Evolutionary conservation across 148 eudicot species (phyloP), one percentile per base, ranked within the genome.

Genomic region (Rhododendron williamsianum): DNA sequence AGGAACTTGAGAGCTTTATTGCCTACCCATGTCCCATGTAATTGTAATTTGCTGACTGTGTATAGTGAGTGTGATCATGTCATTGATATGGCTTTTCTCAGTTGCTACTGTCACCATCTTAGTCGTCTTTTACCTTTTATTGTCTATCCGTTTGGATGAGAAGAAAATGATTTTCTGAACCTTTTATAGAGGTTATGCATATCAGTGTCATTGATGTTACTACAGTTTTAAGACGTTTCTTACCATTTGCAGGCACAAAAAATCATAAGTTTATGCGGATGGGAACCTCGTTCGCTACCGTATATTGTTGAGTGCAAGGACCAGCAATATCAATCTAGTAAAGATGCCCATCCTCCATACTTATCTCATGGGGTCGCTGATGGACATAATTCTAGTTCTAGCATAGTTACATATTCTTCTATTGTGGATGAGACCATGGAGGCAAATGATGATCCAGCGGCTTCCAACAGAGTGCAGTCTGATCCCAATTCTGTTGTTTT

Each of bases 261-360:
- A 91, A 87, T 95, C 33, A 87, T 92, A 83, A 97, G 99, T 86
- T 89, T 97, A 86, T 94, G 95, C 87, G 99, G 99, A 52, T 97
- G 99, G 99, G 94, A 95, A 89, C 96, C 96, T 90, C 96, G 94
- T 79, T 85, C 77, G 51, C 89, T 97, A 81, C 96, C 98, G 54
- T 97, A 97, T 83, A 74, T 89, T 46, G 98, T 97, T 85, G 98
- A 92, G 86, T 89, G 90, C 88, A 89, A 89, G 87, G 90, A 89
- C 76, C 90, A 81, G 81, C 84, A 87, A 60, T 67, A 86, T 69
- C 79, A 88, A 63, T 88, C 91, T 46, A 72, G 58, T 63, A 87
- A 86, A 76, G 92, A 87, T 91, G 84, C 72, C 72, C 84, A 86
- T 83, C 49, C 80, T 78, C 76, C 83, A 23, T 69, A 85, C 80